Evolutionary conservation across 1,284 basidiomycete species (phyloP).

Genomic region (Tremellales sp.): DNA sequence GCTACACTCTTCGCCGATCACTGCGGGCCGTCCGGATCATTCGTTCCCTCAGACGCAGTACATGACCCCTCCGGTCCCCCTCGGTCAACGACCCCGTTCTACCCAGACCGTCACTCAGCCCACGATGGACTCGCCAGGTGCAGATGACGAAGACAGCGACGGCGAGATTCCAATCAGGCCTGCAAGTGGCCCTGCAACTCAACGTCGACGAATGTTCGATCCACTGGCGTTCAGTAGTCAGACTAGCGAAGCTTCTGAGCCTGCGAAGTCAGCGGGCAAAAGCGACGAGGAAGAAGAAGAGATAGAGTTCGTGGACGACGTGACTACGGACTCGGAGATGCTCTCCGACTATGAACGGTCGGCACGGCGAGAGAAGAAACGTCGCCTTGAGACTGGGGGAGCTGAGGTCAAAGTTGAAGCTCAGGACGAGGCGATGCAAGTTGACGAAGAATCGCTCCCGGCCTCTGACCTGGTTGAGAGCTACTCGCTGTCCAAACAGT

Average conservation of each 20-base stretch:
- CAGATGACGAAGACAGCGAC: constrained; percentile 6
- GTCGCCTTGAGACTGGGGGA: background rate
- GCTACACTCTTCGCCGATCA: background rate
- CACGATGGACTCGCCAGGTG: background rate
- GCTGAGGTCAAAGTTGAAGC: background rate
- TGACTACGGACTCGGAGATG: constrained; percentile 13
- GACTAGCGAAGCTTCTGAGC: background rate
- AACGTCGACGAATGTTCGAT: constrained; percentile 5
- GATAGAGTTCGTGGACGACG: background rate
- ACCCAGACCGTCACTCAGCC: background rate
- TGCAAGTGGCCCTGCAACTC: background rate
- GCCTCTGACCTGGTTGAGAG: background rate
- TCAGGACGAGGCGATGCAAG: background rate
- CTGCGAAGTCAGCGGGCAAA: background rate
- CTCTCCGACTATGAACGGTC: constrained; percentile 24
- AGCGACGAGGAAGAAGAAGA: background rate
- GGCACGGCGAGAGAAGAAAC: constrained; percentile 4
- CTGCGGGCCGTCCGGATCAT: background rate
- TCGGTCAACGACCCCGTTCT: background rate
- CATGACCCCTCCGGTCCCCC: background rate
- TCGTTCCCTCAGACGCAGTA: background rate
- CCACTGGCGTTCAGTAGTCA: constrained; percentile 5
- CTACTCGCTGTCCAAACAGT: background rate
- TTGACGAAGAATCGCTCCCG: background rate
- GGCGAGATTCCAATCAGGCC: constrained; percentile 8